A percentile compares a stretch with the other conserved stretches of the same genome.
These are phyloP conservation scores for Pythium coloratum DNA, from an alignment of 352 stramenopile genomes.

Conservation along the genomic window DNA sequence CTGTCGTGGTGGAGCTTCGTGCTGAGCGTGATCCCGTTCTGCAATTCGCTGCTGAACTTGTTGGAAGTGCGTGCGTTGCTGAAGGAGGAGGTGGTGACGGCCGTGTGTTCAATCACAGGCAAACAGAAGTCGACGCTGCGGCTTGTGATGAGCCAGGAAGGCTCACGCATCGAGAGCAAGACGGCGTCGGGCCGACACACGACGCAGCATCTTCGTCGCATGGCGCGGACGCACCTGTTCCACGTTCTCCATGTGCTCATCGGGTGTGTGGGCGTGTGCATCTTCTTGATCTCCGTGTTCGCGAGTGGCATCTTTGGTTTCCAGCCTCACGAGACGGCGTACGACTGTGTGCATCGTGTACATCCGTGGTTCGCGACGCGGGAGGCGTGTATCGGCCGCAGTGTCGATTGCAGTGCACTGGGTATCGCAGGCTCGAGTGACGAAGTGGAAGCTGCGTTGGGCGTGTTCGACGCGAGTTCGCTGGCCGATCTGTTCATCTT, in stretches of 20 bases:
- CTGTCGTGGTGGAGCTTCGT: slow-evolving; percentile 15
- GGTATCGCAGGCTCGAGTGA: not conserved
- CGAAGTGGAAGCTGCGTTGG: slow-evolving; percentile 1
- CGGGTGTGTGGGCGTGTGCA: not conserved
- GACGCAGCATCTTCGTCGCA: no score
- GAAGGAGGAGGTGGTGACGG: not conserved
- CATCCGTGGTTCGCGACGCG: slow-evolving; percentile 17
- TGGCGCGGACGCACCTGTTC: not conserved
- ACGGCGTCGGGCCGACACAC: no score
- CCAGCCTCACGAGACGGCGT: not conserved
- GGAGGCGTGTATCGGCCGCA: slow-evolving; percentile 16
- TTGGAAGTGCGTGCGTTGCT: slow-evolving; percentile 12
- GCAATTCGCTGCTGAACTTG: slow-evolving; percentile 15
- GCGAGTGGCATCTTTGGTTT: slow-evolving; percentile 4
- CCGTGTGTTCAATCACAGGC: not conserved
- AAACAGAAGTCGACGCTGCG: not conserved
- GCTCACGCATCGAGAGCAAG: no score
- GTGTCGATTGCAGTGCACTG: not conserved
- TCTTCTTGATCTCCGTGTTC: not conserved
- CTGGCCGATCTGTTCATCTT: slow-evolving; percentile 16
- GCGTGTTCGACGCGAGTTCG: not conserved
- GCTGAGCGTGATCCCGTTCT: slow-evolving; percentile 18
- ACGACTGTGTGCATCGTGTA: slow-evolving; percentile 17
- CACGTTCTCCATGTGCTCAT: slow-evolving; percentile 1
- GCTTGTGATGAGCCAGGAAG: not conserved